phyloP scores from a whole-genome alignment of 192 early-diverging fungal genomes.

The Chytriomyces hyalinus region DNA sequence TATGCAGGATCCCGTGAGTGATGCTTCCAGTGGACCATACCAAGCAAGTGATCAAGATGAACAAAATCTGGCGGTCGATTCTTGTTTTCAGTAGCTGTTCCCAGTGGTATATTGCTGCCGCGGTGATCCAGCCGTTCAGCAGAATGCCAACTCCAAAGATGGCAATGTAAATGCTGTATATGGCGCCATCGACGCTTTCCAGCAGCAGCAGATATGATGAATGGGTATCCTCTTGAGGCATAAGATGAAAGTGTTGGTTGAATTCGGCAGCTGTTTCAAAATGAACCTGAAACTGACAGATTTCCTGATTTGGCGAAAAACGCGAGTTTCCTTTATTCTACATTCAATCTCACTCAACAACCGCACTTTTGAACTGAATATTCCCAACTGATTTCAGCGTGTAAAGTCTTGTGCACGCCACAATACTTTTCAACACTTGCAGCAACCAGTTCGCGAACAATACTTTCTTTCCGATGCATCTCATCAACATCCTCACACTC shows the following conservation, averaged over 20 bases:
- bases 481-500: not conserved
- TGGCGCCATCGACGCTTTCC: not conserved
- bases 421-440: slow-evolving; percentile 14
- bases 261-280: too few species aligned
- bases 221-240: not conserved
- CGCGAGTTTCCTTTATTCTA: too few species aligned
- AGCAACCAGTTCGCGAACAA: not conserved
- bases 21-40: not conserved
- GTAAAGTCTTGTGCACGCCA: slow-evolving; percentile 18
- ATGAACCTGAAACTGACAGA: too few species aligned
- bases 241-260: too few species aligned
- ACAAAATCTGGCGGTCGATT: not conserved
- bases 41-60: not conserved
- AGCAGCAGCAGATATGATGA: not conserved
- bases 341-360: too few species aligned
- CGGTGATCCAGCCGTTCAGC: not conserved
- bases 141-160: not conserved
- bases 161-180: not conserved
- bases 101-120: not conserved
- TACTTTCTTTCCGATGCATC: not conserved
- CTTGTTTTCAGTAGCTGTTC: not conserved
- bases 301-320: too few species aligned
- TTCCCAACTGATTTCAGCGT: not conserved
- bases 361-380: too few species aligned
- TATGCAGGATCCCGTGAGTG: not conserved